A percentile compares a stretch with the other conserved stretches of the same genome.
phyloP scores from a whole-genome alignment of 495 filamentous ascomycete genomes.

The Parathielavia appendiculata region DNA sequence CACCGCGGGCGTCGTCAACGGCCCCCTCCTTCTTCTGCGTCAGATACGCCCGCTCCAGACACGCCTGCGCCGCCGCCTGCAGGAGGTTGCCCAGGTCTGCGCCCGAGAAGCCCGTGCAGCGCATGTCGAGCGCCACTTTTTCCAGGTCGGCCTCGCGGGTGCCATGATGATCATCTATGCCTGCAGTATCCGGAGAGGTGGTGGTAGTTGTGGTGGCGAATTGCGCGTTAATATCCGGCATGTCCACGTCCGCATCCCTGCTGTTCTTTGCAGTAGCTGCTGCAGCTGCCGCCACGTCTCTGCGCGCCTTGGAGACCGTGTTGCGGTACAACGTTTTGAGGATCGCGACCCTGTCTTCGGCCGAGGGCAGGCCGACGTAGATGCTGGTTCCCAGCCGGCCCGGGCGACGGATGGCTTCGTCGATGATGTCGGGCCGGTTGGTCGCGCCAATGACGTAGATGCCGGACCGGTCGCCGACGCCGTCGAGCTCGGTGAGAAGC shows the following conservation, averaged over 20 bases:
- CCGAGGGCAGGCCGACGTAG: slow-evolving; percentile 81
- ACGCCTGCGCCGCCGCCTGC: slow-evolving; percentile 69
- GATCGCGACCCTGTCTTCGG: slow-evolving; percentile 78
- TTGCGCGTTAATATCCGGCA: background rate
- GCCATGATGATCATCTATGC: too few species aligned
- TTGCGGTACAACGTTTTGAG: slow-evolving; percentile 69
- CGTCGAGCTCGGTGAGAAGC: slow-evolving; percentile 92
- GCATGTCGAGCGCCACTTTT: slow-evolving; percentile 55
- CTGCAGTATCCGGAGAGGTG: too few species aligned
- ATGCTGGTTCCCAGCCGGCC: slow-evolving; percentile 84
- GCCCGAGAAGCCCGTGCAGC: slow-evolving; percentile 82
- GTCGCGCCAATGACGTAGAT: slow-evolving; percentile 96
- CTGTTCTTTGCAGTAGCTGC: slow-evolving; percentile 27
- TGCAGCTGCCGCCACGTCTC: slow-evolving; percentile 33
- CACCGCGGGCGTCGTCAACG: background rate
- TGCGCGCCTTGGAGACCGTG: slow-evolving; percentile 43
- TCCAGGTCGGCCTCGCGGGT: slow-evolving; percentile 41
- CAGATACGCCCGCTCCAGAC: slow-evolving; percentile 55
- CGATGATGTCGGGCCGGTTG: slow-evolving; percentile 93
- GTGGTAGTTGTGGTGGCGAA: background rate
- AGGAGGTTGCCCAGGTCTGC: slow-evolving; percentile 80
- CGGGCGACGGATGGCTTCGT: slow-evolving; percentile 89
- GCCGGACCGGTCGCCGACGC: slow-evolving; percentile 70
- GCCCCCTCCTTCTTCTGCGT: slow-evolving; percentile 14
- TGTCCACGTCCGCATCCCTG: slow-evolving; percentile 5